Conservation (phyloP, 108 stramenopile genomes). For the Seminavis robusta region DNA sequence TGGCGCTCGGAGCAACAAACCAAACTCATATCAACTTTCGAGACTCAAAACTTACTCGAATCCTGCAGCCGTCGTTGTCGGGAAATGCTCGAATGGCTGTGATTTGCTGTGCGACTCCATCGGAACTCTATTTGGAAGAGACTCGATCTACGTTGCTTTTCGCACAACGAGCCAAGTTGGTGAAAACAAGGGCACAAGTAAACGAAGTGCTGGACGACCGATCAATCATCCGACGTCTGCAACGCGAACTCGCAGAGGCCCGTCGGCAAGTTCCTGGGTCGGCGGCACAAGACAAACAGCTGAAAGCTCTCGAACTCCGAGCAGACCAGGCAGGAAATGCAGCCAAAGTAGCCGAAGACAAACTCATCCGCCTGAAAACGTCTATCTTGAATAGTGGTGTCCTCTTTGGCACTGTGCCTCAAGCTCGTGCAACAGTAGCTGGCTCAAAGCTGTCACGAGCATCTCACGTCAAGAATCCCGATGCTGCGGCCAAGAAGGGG, state of each 20-base stretch:
- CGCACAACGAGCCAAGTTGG: constrained; percentile 98
- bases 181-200: constrained; percentile 98
- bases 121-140: constrained; percentile 98
- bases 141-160: constrained; percentile 97
- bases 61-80: constrained; percentile 95
- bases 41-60: constrained; percentile 98
- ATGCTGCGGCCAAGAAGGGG: background rate
- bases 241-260: constrained; percentile 94
- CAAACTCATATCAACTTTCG: constrained; percentile 97
- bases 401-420: constrained; percentile 15
- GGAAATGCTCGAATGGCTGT: constrained; percentile 81
- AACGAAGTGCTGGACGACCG: constrained; percentile 89
- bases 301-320: constrained; percentile 45
- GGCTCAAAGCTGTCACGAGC: background rate
- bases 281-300: constrained; percentile 30
- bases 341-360: constrained; percentile 64
- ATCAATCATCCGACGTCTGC: constrained; percentile 67
- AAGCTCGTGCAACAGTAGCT: background rate
- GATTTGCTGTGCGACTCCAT: constrained; percentile 93
- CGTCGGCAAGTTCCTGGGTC: constrained; percentile 77
- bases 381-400: constrained; percentile 74
- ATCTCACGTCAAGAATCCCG: background rate
- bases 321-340: constrained; percentile 61
- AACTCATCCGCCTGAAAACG: constrained; percentile 67
- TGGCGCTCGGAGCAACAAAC: constrained; percentile 92